These are phyloP conservation scores for Phaeosphaeria sp. DNA, from an alignment of 2,329 filamentous ascomycete species.

Conservation along the genomic window DNA sequence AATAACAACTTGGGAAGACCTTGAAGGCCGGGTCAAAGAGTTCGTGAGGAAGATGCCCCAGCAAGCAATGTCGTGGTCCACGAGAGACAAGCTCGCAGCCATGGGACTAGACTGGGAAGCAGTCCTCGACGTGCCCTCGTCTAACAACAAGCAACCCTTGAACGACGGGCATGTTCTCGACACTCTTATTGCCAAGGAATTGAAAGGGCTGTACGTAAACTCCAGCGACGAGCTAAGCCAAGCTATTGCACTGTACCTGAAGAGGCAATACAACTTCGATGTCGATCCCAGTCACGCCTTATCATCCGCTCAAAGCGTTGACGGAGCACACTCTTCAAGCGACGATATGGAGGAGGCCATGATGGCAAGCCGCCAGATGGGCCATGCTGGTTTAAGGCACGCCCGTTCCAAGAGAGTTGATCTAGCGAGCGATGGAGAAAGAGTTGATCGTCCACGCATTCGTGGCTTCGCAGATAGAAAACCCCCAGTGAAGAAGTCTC, in stretches of 20 bases:
- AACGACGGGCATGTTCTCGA: constrained; percentile 17
- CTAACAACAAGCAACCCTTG: constrained; percentile 10
- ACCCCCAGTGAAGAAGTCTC: neutral
- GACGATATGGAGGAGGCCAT: constrained; percentile 18
- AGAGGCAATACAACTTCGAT: constrained; percentile 22
- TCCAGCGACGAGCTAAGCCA: constrained; percentile 24
- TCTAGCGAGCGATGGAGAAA: neutral
- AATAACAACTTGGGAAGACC: constrained; percentile 19
- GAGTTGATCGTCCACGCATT: neutral
- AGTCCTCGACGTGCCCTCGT: constrained; percentile 11
- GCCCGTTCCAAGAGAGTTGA: neutral
- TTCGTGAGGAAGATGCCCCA: constrained; percentile 25
- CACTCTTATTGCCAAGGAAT: constrained; percentile 27
- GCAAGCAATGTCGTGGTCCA: constrained; percentile 28
- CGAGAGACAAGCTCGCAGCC: constrained; percentile 28
- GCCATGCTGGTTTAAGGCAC: neutral
- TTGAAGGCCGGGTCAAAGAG: constrained; percentile 22
- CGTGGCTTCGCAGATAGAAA: neutral
- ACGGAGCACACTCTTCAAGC: constrained; percentile 13
- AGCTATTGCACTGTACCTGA: constrained; percentile 25
- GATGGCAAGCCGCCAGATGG: constrained; percentile 1
- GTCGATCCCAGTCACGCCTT: constrained; percentile 4
- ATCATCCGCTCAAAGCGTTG: constrained; percentile 2
- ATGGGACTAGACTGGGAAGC: constrained; percentile 26
- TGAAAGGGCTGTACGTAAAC: constrained; percentile 24